Evolutionary conservation across 257 asterid genomes (phyloP).

Genomic region (Schizonepeta tenuifolia): DNA sequence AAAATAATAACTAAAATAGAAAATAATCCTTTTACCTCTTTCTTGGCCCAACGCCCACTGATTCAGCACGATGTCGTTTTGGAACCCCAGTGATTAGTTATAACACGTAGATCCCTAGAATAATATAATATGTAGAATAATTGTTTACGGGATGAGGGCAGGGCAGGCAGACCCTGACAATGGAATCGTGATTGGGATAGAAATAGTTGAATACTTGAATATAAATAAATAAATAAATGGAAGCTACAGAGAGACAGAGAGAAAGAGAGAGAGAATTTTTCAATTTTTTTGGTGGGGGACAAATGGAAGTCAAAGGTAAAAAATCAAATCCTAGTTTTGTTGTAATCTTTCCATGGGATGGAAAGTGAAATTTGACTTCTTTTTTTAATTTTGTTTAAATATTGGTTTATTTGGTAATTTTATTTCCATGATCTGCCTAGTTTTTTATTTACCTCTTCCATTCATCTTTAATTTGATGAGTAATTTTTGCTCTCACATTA

Average conservation of each 20-base stretch:
- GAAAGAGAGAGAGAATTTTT: not conserved
- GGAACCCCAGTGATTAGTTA: conserved; percentile 27
- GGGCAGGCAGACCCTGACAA: conserved; percentile 38
- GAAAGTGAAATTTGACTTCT: conserved; percentile 10
- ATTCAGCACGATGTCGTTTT: conserved; percentile 37
- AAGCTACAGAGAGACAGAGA: not conserved
- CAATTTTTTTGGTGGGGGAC: not conserved
- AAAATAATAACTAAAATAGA: not conserved
- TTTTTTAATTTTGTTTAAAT: not conserved
- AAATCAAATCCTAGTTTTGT: conserved; percentile 14
- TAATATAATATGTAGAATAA: conserved; percentile 15
- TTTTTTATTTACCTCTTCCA: not conserved
- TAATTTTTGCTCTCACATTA: not conserved
- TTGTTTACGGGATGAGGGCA: conserved; percentile 33
- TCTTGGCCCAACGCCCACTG: conserved; percentile 14
- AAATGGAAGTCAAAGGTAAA: conserved; percentile 28
- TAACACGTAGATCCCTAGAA: conserved; percentile 36
- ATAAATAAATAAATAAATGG: no score
- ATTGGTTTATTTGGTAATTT: not conserved
- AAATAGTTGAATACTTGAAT: conserved; percentile 12
- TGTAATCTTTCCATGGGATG: not conserved
- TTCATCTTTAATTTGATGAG: not conserved
- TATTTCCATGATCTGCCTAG: not conserved
- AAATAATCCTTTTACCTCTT: not conserved
- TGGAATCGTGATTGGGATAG: conserved; percentile 35